Evolutionary conservation across 2,329 filamentous ascomycete species (phyloP).

Genomic region (Grosmannia huntii): DNA sequence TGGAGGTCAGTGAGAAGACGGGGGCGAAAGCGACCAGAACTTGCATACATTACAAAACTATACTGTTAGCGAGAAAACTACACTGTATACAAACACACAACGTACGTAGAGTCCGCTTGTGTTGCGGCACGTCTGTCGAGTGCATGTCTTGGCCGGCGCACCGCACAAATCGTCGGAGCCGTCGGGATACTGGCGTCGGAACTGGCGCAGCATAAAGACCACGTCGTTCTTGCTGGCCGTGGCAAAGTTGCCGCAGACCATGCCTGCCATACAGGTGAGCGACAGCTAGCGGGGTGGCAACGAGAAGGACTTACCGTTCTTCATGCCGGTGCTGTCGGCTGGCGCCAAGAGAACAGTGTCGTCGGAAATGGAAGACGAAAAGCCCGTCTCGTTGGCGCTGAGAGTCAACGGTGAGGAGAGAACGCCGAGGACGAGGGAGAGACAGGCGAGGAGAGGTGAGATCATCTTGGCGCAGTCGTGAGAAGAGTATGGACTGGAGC

Average conservation of each 20-base stretch:
- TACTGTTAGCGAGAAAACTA: not conserved
- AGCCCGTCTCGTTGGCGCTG: not conserved
- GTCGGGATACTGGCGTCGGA: not conserved
- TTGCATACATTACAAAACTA: constrained; percentile 1
- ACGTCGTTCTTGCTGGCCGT: constrained; percentile 4
- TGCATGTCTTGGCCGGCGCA: not conserved
- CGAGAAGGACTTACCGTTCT: not conserved
- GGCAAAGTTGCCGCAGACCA: constrained; percentile 1
- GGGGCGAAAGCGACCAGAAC: not conserved
- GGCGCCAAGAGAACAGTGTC: not conserved
- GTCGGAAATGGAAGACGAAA: not conserved
- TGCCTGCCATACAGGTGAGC: not conserved
- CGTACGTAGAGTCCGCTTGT: constrained; percentile 6
- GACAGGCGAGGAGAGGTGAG: not conserved
- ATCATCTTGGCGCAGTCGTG: not conserved
- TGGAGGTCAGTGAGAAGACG: not conserved
- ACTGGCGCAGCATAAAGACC: constrained; percentile 1
- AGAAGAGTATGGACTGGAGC: not conserved
- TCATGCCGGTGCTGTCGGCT: not conserved
- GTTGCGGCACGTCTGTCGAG: constrained; percentile 2
- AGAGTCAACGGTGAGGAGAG: not conserved
- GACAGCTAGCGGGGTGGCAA: not conserved
- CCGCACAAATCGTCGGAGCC: constrained; percentile 1
- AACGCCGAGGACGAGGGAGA: not conserved
- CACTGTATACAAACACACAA: not conserved